A percentile compares a stretch with the other conserved stretches of the same genome.
Conservation (phyloP, 169 alveolate genomes). For the Eimeria falciformis region DNA sequence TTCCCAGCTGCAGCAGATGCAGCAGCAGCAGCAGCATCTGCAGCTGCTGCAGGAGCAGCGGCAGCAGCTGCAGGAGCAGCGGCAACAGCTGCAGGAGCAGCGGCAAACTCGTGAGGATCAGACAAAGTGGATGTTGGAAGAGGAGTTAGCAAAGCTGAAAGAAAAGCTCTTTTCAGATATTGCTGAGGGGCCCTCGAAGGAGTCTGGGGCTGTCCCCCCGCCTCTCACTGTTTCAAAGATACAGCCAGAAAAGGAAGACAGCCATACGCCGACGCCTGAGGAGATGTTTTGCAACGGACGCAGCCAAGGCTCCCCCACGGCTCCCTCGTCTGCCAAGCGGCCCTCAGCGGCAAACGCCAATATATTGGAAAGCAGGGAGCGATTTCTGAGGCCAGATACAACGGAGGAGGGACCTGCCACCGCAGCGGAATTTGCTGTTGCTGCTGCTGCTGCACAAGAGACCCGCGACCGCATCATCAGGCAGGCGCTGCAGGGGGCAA, state of each 20-base stretch:
- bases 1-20: not conserved
- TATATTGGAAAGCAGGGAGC: no score
- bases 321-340: no score
- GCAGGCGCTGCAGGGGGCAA: not conserved
- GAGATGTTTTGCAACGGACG: no score
- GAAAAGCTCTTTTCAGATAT: not conserved
- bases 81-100: conserved; percentile 39
- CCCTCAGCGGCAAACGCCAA: no score
- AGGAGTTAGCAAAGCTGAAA: not conserved
- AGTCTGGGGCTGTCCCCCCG: no score
- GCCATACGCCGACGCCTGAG: no score
- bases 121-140: not conserved
- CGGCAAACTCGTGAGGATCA: not conserved
- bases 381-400: not conserved
- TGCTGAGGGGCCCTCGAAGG: no score
- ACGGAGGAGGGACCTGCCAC: not conserved
- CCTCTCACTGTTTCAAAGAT: no score
- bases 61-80: not conserved
- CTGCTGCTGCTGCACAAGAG: not conserved
- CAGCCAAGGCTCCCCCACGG: no score
- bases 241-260: no score
- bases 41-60: not conserved
- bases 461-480: not conserved
- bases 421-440: not conserved
- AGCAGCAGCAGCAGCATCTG: not conserved